Base-by-base conservation (phyloP, 345 rosid species). In the Acer saccharum region DNA sequence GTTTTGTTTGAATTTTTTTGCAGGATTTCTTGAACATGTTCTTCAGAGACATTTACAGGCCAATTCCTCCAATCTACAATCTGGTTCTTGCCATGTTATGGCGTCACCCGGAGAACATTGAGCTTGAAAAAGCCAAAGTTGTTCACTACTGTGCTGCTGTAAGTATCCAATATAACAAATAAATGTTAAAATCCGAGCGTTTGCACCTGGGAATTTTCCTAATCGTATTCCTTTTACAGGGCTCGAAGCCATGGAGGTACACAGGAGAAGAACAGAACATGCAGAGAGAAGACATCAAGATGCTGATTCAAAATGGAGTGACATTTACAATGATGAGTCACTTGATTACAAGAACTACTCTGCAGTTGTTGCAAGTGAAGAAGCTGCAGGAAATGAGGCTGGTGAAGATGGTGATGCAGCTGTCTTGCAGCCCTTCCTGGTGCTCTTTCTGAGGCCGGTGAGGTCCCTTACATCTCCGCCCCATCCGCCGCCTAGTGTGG, bases 91-190 rank as follows among this genome's bases (percentile, higher is more conserved):
- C 97, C 48, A 78, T 91, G 94, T 75, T 93, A 20, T 93, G 97
- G 97, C 91, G 93, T 71, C 97, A 91, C 71, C 95, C 91, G 0
- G 94, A 93, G 81, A 93, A 91, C 75, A 77, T 93, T 35, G 82
- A 90, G 69, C 74, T 89, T 2, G 82, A 82, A 16, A 58, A 87
- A 46, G 88, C 77, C n/a, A 88, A 88, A 63, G 97, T 91, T 50
- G 94, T 84, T 75, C 97, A 93, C 55, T 90, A 89, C 68, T 91
- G 94, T 84, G 95, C 95, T 21, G 92, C 85, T 64, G 77, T 74
- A 46, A 74, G 77, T 74, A 48, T n/a, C 2, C 7, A 4, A 35
- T 35, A 35, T 35, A 0, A 9, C 46, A 9, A 9, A 43, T 43
- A 43, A 43, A 8, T 43, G 46, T 43, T 43, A 43, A 43, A 43